These are phyloP conservation scores for Alisma plantagoaquatica DNA, from an alignment of 106 monocot species.

Conservation along the genomic window DNA sequence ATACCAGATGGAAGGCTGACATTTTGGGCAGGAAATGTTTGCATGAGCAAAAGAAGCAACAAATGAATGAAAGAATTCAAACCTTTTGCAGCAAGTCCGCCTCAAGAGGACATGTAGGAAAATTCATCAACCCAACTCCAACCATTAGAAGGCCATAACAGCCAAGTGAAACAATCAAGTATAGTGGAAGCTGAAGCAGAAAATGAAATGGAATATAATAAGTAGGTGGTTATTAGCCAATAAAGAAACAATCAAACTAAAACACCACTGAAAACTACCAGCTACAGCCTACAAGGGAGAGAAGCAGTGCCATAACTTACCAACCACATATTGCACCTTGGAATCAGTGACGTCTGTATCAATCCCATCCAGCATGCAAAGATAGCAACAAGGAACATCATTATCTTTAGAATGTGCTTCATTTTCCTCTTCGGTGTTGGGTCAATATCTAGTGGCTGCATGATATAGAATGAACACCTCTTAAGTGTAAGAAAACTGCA, in stretches of 20 bases:
- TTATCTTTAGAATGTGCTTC: conserved; percentile 90
- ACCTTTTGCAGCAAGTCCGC: conserved; percentile 80
- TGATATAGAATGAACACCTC: too few species aligned
- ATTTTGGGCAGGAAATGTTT: background rate
- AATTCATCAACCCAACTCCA: conserved; percentile 83
- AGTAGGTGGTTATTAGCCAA: too few species aligned
- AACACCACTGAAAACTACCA: too few species aligned
- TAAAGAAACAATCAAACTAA: conserved; percentile 3
- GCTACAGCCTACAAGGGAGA: conserved; percentile 8
- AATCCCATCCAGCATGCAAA: conserved; percentile 71
- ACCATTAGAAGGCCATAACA: conserved; percentile 99
- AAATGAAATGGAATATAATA: too few species aligned
- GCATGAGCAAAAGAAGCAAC: too few species aligned
- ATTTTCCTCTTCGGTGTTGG: conserved; percentile 31
- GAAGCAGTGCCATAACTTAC: too few species aligned
- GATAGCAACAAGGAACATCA: conserved; percentile 46
- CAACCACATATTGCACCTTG: conserved; percentile 71
- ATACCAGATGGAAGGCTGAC: too few species aligned
- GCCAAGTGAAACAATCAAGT: conserved; percentile 62
- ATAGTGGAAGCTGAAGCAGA: conserved; percentile 85
- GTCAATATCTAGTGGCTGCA: too few species aligned
- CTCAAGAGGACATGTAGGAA: conserved; percentile 94
- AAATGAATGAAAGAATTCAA: conserved; percentile 1
- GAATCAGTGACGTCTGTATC: conserved; percentile 50
- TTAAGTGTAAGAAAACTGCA: too few species aligned